phyloP scores from a whole-genome alignment of 2,329 filamentous ascomycete species.

The Fusarium buharicum region DNA sequence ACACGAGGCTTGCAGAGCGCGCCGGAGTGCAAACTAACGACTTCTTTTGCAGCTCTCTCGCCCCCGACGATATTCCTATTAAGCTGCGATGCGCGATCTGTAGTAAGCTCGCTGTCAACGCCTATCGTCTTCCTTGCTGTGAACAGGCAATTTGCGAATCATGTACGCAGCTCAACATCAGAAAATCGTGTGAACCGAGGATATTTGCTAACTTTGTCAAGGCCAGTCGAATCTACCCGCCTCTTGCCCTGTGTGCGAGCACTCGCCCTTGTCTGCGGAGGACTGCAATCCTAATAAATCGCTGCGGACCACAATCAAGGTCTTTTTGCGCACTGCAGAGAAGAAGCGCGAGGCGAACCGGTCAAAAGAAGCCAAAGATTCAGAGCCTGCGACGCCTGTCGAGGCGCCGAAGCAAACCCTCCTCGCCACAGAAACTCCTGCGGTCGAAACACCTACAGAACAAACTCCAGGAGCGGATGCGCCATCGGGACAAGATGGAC shows the following conservation, averaged over 20 bases:
- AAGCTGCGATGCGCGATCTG: slow-evolving; percentile 96
- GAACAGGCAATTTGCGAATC: slow-evolving; percentile 92
- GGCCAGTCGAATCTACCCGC: slow-evolving; percentile 80
- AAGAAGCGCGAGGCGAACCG: slow-evolving; percentile 82
- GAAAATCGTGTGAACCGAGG: background rate
- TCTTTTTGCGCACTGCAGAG: slow-evolving; percentile 89
- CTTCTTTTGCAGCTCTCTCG: slow-evolving; percentile 71
- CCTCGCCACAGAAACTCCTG: slow-evolving; percentile 40
- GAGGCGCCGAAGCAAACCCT: slow-evolving; percentile 53
- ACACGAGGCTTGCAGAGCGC: slow-evolving; percentile 2
- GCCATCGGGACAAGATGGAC: slow-evolving; percentile 13
- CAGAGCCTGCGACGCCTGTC: slow-evolving; percentile 54
- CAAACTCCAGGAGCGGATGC: slow-evolving; percentile 16
- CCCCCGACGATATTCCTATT: slow-evolving; percentile 88
- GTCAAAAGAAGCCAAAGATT: slow-evolving; percentile 59
- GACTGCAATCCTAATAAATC: slow-evolving; percentile 91
- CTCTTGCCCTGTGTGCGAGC: slow-evolving; percentile 92
- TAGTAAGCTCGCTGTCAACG: slow-evolving; percentile 88
- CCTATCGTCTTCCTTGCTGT: slow-evolving; percentile 92
- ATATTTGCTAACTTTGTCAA: slow-evolving; percentile 51
- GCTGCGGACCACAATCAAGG: slow-evolving; percentile 89
- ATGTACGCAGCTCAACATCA: slow-evolving; percentile 63
- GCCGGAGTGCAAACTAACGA: slow-evolving; percentile 19
- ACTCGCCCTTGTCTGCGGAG: slow-evolving; percentile 85
- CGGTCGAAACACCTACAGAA: slow-evolving; percentile 34